These are phyloP conservation scores for Cyclotella kingstonii DNA, from an alignment of 108 stramenopile genomes.

Conservation along the genomic window DNA sequence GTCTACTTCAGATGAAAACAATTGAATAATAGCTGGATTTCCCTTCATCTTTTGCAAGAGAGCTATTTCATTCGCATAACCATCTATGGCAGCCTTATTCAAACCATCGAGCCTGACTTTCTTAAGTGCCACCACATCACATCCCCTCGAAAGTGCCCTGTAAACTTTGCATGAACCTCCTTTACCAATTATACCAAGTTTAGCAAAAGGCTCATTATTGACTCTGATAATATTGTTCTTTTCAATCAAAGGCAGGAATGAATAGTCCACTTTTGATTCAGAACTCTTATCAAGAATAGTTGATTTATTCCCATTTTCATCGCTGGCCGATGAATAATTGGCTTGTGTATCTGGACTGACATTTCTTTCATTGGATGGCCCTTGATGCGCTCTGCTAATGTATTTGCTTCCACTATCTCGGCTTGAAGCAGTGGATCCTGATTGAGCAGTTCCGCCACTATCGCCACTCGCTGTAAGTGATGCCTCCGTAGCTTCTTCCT, in stretches of 20 bases:
- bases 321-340: neutral
- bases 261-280: constrained; percentile 18
- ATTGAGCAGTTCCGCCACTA: neutral
- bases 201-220: constrained; percentile 77
- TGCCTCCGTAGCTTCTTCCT: constrained; percentile 23
- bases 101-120: constrained; percentile 89
- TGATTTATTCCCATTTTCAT: neutral
- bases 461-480: neutral
- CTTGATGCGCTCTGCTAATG: neutral
- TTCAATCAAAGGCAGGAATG: constrained; percentile 76
- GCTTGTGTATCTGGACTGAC: neutral
- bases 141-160: constrained; percentile 76
- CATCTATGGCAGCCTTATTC: constrained; percentile 81
- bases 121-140: constrained; percentile 92
- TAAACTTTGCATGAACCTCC: constrained; percentile 97
- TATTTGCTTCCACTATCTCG: neutral
- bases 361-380: neutral
- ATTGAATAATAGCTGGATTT: constrained; percentile 90
- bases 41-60: constrained; percentile 84
- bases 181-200: constrained; percentile 93
- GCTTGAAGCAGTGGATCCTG: neutral
- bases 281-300: constrained; percentile 11
- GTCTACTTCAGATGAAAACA: constrained; percentile 92
- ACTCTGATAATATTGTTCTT: constrained; percentile 83
- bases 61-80: constrained; percentile 97